Evolutionary conservation across 164 flowering plant species (phyloP), one percentile per base, ranked within the genome.

Genomic region (Euptelea pleiosperma): DNA sequence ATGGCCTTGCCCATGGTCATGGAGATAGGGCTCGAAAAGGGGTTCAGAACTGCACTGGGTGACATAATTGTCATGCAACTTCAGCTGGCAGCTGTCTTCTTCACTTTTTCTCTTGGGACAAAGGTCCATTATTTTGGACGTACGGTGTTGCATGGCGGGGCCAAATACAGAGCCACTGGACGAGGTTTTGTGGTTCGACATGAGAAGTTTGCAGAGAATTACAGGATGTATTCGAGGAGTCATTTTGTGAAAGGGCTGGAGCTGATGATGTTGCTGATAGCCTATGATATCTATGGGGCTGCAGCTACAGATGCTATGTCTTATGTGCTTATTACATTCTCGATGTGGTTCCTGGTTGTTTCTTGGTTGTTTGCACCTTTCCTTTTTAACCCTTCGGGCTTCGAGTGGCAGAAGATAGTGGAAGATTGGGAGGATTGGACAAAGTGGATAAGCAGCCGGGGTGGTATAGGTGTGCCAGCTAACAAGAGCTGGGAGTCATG

Each of bases 401-500:
- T n/a, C n/a, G n/a, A n/a, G n/a, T n/a, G n/a, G n/a, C n/a, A n/a
- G n/a, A n/a, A n/a, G n/a, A n/a, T 86, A 55, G 95, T 87, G 56
- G 97, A 90, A 1, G 97, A 90, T 52, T 87, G 83, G 82, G 93
- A 87, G 43, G 97, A 90, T 58, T 90, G 95, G 95, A 5, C 72
- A 8, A 90, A 90, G 65, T 90, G 97, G 97, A 90, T 90, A 18
- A 84, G 71, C 67, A 79, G 75, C 63, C 64, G 66, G 41, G 97
- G 97, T 8, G 96, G 97, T 41, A 82, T 90, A 54, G 93, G 95
- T 50, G 90, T 86, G 25, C 91, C 89, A 0, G 86, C 93, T 61
- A 71, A 36, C 73, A 86, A 87, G 75, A 90, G 97, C 70, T 90
- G 96, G 97, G 93, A 90, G 62, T 87, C 96, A 6, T 90, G 97